Percentiles rank a stretch among this genome's conserved stretches.
phyloP scores from a whole-genome alignment of 2,329 filamentous ascomycete species.

The Emmonsia crescens region DNA sequence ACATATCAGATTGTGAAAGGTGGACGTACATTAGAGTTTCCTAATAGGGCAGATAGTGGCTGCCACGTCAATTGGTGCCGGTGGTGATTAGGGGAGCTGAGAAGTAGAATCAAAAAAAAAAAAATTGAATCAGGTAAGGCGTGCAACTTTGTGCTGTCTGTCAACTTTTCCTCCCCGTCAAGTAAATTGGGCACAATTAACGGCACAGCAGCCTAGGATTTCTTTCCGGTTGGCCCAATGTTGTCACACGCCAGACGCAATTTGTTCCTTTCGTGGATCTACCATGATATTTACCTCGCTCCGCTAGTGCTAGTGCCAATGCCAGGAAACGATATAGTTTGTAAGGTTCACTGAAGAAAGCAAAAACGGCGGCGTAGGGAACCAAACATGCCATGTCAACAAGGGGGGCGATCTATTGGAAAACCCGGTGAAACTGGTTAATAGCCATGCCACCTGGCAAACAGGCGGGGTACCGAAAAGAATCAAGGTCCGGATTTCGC shows the following conservation, averaged over 20 bases:
- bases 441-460: slow-evolving; percentile 10
- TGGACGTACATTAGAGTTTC: neutral
- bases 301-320: neutral
- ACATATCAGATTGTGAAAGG: neutral
- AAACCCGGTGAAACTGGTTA: slow-evolving; percentile 1
- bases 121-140: neutral
- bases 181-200: slow-evolving; percentile 3
- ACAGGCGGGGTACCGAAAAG: slow-evolving; percentile 8
- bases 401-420: neutral
- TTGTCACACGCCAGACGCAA: neutral
- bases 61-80: slow-evolving; percentile 4
- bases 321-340: neutral
- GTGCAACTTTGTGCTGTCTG: neutral
- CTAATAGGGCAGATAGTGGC: neutral
- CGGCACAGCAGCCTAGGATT: neutral
- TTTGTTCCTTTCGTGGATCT: neutral
- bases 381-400: slow-evolving; percentile 6
- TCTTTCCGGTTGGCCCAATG: neutral
- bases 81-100: neutral
- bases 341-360: neutral
- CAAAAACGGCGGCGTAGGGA: slow-evolving; percentile 3
- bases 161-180: neutral
- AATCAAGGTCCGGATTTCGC: neutral
- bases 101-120: neutral
- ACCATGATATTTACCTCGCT: neutral